Evolutionary conservation across 139 green algal species (phyloP).

Genomic region (Ettlia oleoabundans): DNA sequence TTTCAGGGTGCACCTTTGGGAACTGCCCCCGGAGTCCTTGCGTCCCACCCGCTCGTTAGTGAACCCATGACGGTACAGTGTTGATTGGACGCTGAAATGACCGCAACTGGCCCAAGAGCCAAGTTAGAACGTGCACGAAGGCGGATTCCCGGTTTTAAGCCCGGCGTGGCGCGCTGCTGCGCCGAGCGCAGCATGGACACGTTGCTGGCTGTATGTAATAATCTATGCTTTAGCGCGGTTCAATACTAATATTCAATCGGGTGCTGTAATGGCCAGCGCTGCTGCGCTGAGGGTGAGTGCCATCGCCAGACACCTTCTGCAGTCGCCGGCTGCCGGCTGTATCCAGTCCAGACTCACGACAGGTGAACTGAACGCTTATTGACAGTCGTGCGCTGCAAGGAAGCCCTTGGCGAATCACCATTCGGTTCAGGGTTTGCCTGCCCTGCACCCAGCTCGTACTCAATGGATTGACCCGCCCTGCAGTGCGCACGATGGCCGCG

Average conservation of each 20-base stretch:
- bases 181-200: too few species aligned
- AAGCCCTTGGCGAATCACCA: too few species aligned
- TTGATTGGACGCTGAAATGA: not conserved
- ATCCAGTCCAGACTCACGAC: not conserved
- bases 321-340: not conserved
- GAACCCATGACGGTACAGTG: conserved; percentile 2
- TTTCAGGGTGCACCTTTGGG: conserved; percentile 16
- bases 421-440: not conserved
- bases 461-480: too few species aligned
- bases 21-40: not conserved
- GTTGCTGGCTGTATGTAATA: too few species aligned
- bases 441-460: too few species aligned
- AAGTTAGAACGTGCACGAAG: too few species aligned
- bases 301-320: not conserved
- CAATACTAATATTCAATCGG: not conserved
- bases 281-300: not conserved
- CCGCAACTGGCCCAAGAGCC: too few species aligned
- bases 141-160: too few species aligned
- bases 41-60: conserved; percentile 12
- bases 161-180: too few species aligned
- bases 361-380: not conserved
- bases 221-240: too few species aligned
- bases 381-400: too few species aligned
- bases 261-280: not conserved
- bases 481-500: conserved; percentile 38